These are phyloP conservation scores for Boletus rubescentipes DNA, from an alignment of 768 basidiomycete species.

Conservation along the genomic window DNA sequence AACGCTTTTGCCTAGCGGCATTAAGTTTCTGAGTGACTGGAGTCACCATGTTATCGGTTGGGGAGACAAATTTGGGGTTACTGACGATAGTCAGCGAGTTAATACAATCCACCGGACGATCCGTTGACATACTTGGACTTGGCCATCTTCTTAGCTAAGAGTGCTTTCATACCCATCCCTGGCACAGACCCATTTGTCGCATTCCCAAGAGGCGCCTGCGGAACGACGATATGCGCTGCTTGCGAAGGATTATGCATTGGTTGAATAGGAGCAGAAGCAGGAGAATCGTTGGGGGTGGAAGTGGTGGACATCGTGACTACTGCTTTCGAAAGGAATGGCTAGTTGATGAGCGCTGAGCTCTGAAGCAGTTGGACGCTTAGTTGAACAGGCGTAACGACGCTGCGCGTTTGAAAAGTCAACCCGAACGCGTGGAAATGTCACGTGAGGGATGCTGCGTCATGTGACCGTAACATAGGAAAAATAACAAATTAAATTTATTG, in stretches of 20 bases:
- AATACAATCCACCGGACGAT: background rate
- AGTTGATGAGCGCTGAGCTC: background rate
- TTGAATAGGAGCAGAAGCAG: conserved; percentile 60
- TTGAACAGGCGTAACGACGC: background rate
- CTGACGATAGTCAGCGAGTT: conserved; percentile 38
- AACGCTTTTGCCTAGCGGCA: conserved; percentile 91
- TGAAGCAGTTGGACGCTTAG: conserved; percentile 4
- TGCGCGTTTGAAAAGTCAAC: conserved; percentile 26
- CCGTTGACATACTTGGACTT: conserved; percentile 69
- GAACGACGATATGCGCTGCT: conserved; percentile 74
- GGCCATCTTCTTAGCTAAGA: conserved; percentile 91
- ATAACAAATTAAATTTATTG: too few species aligned
- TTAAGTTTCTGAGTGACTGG: conserved; percentile 91
- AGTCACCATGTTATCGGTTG: conserved; percentile 94
- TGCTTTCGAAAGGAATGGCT: background rate
- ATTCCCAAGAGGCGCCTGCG: conserved; percentile 79
- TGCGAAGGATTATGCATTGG: conserved; percentile 85
- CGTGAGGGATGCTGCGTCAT: conserved; percentile 18
- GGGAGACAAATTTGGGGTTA: conserved; percentile 87
- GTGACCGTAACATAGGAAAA: conserved; percentile 3
- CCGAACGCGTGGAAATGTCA: conserved; percentile 27
- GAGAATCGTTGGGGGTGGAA: conserved; percentile 66
- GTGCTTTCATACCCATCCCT: conserved; percentile 86
- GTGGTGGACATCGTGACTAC: conserved; percentile 49
- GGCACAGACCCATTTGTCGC: conserved; percentile 50